Evolutionary conservation across 192 early-diverging fungal species (phyloP).

Genomic region (Coemansia interrupta): DNA sequence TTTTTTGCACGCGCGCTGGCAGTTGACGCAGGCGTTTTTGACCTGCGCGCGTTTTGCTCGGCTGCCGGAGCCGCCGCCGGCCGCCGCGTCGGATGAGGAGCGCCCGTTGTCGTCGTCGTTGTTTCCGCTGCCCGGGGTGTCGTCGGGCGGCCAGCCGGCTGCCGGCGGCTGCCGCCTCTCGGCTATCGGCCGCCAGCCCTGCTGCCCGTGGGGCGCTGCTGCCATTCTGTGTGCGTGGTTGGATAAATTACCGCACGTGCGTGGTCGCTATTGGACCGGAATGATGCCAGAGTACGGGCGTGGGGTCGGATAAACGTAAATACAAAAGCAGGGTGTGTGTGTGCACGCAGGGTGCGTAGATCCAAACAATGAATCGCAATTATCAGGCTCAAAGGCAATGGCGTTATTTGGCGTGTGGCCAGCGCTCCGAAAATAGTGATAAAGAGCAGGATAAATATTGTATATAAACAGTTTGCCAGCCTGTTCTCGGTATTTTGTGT

Average conservation of each 20-base stretch:
- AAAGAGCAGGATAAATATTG: no score
- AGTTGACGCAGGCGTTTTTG: conserved; percentile 87
- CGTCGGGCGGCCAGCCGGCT: no score
- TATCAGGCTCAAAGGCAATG: background rate
- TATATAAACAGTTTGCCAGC: no score
- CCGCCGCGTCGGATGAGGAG: conserved; percentile 6
- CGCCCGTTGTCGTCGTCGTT: conserved; percentile 8
- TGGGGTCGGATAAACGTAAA: background rate
- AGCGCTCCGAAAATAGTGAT: no score
- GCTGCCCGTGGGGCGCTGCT: no score
- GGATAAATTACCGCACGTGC: background rate
- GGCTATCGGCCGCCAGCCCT: no score
- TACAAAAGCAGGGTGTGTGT: background rate
- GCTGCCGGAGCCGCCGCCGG: background rate
- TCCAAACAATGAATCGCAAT: background rate
- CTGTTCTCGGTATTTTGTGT: no score
- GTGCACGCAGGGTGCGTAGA: conserved; percentile 1
- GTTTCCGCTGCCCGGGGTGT: background rate
- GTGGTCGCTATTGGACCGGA: background rate
- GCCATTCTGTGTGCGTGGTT: background rate
- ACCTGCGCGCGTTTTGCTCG: conserved; percentile 71
- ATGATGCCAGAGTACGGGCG: background rate
- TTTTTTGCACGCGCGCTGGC: conserved; percentile 88
- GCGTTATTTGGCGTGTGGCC: no score
- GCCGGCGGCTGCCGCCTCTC: no score